Conservation (phyloP, 176 grass and related monocot species). For the Phyllostachys edulis region DNA sequence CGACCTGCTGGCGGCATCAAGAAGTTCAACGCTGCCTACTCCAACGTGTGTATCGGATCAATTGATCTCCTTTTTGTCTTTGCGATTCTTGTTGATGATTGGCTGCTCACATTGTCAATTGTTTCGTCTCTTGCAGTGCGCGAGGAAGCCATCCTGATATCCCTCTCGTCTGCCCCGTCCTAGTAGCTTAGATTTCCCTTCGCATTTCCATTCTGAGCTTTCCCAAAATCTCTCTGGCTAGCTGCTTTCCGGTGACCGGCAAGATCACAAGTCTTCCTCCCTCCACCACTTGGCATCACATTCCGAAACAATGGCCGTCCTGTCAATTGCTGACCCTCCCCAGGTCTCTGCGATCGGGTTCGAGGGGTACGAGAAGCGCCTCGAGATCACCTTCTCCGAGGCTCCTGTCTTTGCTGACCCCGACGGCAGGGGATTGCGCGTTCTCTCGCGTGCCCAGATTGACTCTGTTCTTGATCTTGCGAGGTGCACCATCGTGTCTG, state of each 20-base stretch:
- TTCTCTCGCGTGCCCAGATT: constrained; percentile 51
- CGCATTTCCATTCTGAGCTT: neutral
- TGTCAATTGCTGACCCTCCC: neutral
- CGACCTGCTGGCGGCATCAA: constrained; percentile 67
- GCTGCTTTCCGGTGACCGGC: constrained; percentile 38
- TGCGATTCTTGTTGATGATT: neutral
- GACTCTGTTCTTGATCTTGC: constrained; percentile 61
- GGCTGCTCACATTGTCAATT: constrained; percentile 17
- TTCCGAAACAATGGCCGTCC: constrained; percentile 44
- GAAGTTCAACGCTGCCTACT: constrained; percentile 82
- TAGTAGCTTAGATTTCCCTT: constrained; percentile 28
- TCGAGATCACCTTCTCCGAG: constrained; percentile 63
- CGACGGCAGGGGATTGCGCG: constrained; percentile 41
- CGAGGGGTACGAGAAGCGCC: constrained; percentile 72
- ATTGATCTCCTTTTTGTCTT: neutral
- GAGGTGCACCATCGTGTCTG: constrained; percentile 53
- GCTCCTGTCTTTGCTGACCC: constrained; percentile 55
- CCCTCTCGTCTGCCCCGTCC: neutral
- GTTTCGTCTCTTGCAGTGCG: constrained; percentile 48
- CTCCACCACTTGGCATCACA: neutral
- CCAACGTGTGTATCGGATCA: constrained; percentile 44
- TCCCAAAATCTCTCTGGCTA: constrained; percentile 37
- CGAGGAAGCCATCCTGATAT: constrained; percentile 68
- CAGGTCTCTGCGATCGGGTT: constrained; percentile 50
- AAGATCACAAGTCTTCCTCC: constrained; percentile 16